These are phyloP conservation scores for Clavariopsis aquatica DNA, from an alignment of 495 filamentous ascomycete species.

Conservation along the genomic window DNA sequence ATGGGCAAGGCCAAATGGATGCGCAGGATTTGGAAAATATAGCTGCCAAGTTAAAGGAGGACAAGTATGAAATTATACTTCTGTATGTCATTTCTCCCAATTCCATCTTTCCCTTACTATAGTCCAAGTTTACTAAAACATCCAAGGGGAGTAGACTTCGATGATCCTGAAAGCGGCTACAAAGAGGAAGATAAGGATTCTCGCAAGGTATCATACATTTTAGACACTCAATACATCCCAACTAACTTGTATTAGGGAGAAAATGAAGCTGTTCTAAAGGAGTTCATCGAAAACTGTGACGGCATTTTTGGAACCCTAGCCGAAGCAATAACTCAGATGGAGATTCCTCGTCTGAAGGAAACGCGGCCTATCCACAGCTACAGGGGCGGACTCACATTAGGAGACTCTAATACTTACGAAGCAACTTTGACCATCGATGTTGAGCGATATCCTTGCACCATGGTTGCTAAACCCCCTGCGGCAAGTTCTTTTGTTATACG, in stretches of 20 bases:
- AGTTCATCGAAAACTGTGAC: conserved; percentile 62
- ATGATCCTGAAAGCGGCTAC: conserved; percentile 85
- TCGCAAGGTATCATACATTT: conserved; percentile 51
- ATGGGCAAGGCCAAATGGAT: conserved; percentile 72
- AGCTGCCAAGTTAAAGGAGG: conserved; percentile 63
- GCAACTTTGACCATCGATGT: conserved; percentile 80
- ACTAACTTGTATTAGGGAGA: conserved; percentile 45
- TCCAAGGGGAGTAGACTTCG: conserved; percentile 84
- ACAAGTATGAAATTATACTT: conserved; percentile 74
- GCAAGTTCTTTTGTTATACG: conserved; percentile 72
- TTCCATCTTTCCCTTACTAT: not conserved
- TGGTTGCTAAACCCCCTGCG: conserved; percentile 67
- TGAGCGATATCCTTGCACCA: conserved; percentile 84
- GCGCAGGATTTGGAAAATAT: conserved; percentile 67
- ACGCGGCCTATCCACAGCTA: conserved; percentile 72
- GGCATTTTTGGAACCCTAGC: conserved; percentile 79
- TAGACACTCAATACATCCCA: not conserved
- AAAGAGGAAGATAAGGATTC: conserved; percentile 87
- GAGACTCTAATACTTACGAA: conserved; percentile 72
- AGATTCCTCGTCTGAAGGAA: conserved; percentile 74
- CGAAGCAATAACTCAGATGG: conserved; percentile 74
- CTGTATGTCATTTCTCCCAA: conserved; percentile 58
- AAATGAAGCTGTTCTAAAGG: conserved; percentile 69
- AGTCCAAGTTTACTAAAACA: not conserved
- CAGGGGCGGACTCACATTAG: conserved; percentile 77